Evolutionary conservation across 1,139 yeast species (phyloP), one percentile per base, ranked within the genome.

Genomic region (Candida sp.): DNA sequence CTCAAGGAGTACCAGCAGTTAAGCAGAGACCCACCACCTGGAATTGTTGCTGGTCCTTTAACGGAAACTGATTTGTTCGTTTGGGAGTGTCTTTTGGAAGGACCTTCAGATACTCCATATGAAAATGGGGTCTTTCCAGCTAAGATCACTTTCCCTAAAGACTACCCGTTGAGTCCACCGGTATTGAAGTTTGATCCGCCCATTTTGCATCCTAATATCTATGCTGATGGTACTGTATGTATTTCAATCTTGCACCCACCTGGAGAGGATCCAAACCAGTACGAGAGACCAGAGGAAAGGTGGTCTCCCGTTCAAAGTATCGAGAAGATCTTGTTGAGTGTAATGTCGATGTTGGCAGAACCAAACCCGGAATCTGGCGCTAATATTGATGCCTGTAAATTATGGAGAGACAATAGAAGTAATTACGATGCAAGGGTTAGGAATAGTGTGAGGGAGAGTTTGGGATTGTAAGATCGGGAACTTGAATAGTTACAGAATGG

Each of bases 241-340:
- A 93, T 93, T 44, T 89, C 97, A 22, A 93, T 93, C 47, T 73
- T 93, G 50, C 99, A 93, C 61, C 82, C 97, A 2, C 96, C 98
- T 0, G 99, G 99, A 9, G 96, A 91, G 56, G 99, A 93, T 63
- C 98, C 99, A 22, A 82, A 90, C 63, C 91, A 86, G 75, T 93
- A 93, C 65, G 99, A 93, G 63, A 67, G 88, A 30, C 96, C 98
- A 0, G 95, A 91, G 51, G 99, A 93, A 65, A 75, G 99, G 51
- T 93, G 99, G 99, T 87, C 96, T 5, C 99, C 99, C 0, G 93
- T 93, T 37, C 99, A 93, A 63, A 87, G 96, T 58, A 91, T 93
- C 23, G 99, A 93, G 66, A 93, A 93, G 77, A 93, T 93, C 47
- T 72, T 93, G 49, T 68, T 93, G 48, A 86, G 96, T 63, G 98